Conservation (phyloP, 2,329 filamentous ascomycete species). For the Aureobasidium sp. region DNA sequence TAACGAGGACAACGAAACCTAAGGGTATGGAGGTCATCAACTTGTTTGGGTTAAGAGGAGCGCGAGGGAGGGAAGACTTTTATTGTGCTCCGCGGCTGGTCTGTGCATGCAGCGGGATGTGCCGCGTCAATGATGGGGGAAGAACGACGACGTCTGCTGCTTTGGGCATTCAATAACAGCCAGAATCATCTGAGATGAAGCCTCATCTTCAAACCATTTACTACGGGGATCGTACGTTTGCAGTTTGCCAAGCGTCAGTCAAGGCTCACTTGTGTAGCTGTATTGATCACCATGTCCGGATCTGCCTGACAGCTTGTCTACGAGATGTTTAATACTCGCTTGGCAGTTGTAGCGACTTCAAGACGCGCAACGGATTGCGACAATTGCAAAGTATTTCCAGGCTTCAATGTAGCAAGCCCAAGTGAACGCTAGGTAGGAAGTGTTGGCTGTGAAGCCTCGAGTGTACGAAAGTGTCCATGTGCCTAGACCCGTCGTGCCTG, state of each 20-base stretch:
- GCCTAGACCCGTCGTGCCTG: neutral
- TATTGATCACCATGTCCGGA: neutral
- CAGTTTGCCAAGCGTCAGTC: neutral
- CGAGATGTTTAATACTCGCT: too few species aligned
- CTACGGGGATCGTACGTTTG: neutral
- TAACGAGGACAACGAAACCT: neutral
- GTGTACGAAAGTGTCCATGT: neutral
- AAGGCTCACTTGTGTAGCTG: neutral
- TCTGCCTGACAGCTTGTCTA: neutral
- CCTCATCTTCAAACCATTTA: too few species aligned
- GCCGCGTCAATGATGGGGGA: neutral
- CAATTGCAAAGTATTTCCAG: neutral
- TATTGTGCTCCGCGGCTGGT: neutral
- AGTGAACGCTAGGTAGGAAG: neutral
- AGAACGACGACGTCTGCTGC: neutral
- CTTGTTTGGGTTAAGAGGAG: neutral
- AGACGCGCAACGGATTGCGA: neutral
- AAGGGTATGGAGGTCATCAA: slow-evolving; percentile 11
- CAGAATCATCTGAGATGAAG: neutral
- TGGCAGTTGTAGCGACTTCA: too few species aligned
- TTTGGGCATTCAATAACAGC: neutral
- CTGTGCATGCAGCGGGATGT: neutral
- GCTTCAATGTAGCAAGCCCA: too few species aligned
- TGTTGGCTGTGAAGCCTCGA: neutral
- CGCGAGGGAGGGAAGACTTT: neutral